Conservation (phyloP, 768 basidiomycete genomes). For the Mrakia frigida region DNA sequence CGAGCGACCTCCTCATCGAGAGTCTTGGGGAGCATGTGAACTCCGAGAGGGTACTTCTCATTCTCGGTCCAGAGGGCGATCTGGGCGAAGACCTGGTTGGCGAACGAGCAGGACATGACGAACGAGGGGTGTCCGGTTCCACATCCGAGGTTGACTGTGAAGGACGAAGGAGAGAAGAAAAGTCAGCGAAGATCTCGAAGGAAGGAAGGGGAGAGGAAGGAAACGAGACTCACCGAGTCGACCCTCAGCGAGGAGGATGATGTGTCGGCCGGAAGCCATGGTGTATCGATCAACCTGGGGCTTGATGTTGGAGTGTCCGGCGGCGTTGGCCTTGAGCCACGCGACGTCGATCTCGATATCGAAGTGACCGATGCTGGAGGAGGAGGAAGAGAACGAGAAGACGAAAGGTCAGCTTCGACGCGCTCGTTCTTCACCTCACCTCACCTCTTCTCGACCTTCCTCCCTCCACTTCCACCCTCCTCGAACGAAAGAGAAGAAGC, state of each 20-base stretch:
- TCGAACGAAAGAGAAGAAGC: neutral
- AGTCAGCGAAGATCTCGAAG: neutral
- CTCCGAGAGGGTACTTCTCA: slow-evolving; percentile 91
- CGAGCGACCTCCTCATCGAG: slow-evolving; percentile 99
- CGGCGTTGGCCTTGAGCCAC: slow-evolving; percentile 93
- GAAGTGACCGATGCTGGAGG: slow-evolving; percentile 49
- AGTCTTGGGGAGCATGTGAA: slow-evolving; percentile 95
- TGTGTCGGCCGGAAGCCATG: slow-evolving; percentile 83
- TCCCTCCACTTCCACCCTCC: neutral
- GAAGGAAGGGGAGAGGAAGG: neutral
- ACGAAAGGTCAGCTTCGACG: slow-evolving; percentile 26
- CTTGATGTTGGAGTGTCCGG: slow-evolving; percentile 80
- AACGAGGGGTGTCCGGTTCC: slow-evolving; percentile 93
- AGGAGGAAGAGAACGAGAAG: slow-evolving; percentile 77
- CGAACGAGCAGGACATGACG: slow-evolving; percentile 99
- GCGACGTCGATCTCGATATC: slow-evolving; percentile 80
- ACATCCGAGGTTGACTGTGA: slow-evolving; percentile 74
- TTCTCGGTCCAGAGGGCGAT: slow-evolving; percentile 89
- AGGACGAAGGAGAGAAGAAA: neutral
- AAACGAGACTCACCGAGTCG: slow-evolving; percentile 60
- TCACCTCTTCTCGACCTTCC: neutral
- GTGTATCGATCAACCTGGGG: slow-evolving; percentile 98
- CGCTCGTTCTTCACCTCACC: neutral
- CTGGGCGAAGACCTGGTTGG: slow-evolving; percentile 97
- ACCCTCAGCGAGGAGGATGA: slow-evolving; percentile 96